Percentiles rank a stretch among this genome's conserved stretches.
Conservation (phyloP, 495 filamentous ascomycete species). For the Aspergillus indologenus region DNA sequence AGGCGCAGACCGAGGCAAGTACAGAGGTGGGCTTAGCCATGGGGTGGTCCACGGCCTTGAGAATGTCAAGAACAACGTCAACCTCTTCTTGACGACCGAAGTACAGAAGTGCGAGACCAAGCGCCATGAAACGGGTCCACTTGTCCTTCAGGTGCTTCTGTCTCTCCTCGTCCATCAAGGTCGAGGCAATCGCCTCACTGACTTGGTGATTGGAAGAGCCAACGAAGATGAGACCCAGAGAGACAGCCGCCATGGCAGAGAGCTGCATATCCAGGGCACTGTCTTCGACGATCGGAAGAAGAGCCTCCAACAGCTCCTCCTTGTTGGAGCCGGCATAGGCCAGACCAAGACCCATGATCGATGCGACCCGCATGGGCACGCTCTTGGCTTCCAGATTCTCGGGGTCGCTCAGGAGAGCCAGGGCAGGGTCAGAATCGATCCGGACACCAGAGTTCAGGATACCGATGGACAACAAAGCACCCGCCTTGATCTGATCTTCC, state of each 20-base stretch:
- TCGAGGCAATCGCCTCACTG: slow-evolving; percentile 82
- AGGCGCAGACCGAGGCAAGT: slow-evolving; percentile 92
- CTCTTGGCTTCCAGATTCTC: slow-evolving; percentile 76
- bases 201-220: slow-evolving; percentile 87
- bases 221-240: slow-evolving; percentile 87
- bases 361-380: slow-evolving; percentile 68
- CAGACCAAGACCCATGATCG: slow-evolving; percentile 94
- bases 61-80: slow-evolving; percentile 87
- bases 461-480: slow-evolving; percentile 83
- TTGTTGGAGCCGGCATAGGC: slow-evolving; percentile 91
- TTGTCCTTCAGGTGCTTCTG: slow-evolving; percentile 88
- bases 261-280: slow-evolving; percentile 84
- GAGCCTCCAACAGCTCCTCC: slow-evolving; percentile 71
- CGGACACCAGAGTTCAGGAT: slow-evolving; percentile 91
- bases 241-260: slow-evolving; percentile 91
- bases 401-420: slow-evolving; percentile 76
- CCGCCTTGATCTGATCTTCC: slow-evolving; percentile 86
- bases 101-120: slow-evolving; percentile 90
- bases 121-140: slow-evolving; percentile 94
- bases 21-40: slow-evolving; percentile 89
- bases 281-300: slow-evolving; percentile 84
- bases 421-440: slow-evolving; percentile 78
- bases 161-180: slow-evolving; percentile 86
- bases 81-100: slow-evolving; percentile 97
- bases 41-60: slow-evolving; percentile 93